Conservation (phyloP, 2,329 filamentous ascomycete species). For the Pseudogymnoascus sp. region DNA sequence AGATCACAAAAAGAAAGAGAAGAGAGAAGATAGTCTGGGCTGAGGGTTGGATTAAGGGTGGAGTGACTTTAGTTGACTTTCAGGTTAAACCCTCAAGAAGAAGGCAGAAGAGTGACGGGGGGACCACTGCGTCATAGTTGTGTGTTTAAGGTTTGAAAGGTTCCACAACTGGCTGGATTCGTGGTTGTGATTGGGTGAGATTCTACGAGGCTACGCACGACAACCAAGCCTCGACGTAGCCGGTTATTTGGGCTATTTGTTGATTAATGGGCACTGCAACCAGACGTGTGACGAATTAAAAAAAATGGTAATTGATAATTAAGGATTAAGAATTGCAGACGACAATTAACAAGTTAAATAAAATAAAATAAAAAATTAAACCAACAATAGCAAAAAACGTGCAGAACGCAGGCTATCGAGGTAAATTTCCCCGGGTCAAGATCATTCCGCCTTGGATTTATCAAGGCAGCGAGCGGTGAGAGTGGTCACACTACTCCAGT, state of each 20-base stretch:
- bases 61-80: conserved; percentile 4
- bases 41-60: not conserved
- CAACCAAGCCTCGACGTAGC: conserved; percentile 3
- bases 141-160: conserved; percentile 7
- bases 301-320: not conserved
- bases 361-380: not conserved
- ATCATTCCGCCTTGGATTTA: not conserved
- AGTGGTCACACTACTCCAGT: not conserved
- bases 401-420: not conserved
- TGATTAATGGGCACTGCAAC: not conserved
- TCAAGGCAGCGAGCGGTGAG: not conserved
- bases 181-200: not conserved
- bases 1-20: conserved; percentile 1
- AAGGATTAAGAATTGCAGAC: not conserved
- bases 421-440: not conserved
- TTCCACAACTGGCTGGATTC: not conserved
- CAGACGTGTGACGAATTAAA: not conserved
- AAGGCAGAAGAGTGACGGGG: not conserved
- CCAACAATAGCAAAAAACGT: not conserved
- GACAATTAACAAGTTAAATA: not conserved
- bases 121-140: conserved; percentile 8
- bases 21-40: not conserved
- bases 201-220: not conserved
- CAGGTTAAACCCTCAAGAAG: not conserved
- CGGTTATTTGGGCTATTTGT: not conserved